Base-by-base conservation (phyloP, 2,329 filamentous ascomycete species). In the Botryotinia calthae region DNA sequence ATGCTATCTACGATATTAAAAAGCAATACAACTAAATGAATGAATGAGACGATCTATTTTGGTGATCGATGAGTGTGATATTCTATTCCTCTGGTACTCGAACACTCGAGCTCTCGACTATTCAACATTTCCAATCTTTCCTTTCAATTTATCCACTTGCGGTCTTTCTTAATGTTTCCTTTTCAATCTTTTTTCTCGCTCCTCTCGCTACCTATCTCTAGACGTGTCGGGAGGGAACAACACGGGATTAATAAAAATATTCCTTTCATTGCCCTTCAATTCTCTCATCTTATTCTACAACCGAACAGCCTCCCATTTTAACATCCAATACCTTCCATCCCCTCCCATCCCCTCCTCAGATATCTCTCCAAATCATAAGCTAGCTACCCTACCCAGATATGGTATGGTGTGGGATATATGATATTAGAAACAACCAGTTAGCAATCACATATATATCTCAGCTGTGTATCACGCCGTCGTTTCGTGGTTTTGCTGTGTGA, bases 1-100 rank as follows among this genome's bases (percentile, higher is more conserved):
- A 67, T 67, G 25, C 34, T n/a, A 67, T 56, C 48, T 51, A 67
- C 25, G 34, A 54, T n/a, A 40, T 67, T 37, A 67, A 67, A 67
- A 54, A 54, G 54, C 31, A 51, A 66, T 66, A 25, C 46, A 66
- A 40, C 34, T 18, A 20, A 62, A 62, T 42, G 34, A 62, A 40
- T n/a, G 28, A 59, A 59, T 42, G 59, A 62, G 59, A 42, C n/a
- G 34, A 56, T 14, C n/a, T 28, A 3, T 18, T 1, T 25, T 40
- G 40, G 7, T 42, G n/a, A 8, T n/a, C 12, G 20, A 10, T 7
- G 40, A 6, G 18, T 7, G 34, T 42, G 59, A 62, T 18, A 14
- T 12, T 61, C 34, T n/a, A 3, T 31, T 31, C 14, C n/a, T 31
- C 14, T 1, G 7, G n/a, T 28, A 16, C 4, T n/a, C 25, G 12